Evolutionary conservation across 495 filamentous ascomycete genomes (phyloP), one percentile per base, ranked within the genome.

Genomic region (Trichoderma erinaceum): DNA sequence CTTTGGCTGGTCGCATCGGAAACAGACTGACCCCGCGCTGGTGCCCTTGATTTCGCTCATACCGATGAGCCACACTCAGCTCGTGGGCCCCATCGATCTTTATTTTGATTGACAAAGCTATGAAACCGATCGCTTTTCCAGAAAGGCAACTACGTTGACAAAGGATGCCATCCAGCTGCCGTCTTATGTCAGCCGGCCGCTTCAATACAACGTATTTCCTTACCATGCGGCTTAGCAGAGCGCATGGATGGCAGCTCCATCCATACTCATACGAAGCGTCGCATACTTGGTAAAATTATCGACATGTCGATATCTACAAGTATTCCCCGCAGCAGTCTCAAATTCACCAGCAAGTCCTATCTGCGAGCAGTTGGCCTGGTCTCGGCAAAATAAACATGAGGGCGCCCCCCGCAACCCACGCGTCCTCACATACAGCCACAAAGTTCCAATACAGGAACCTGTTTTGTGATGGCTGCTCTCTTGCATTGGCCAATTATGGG

Each of bases 401-500:
- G 10, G 13, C n/a, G 16, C 25, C 56, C 48, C 50, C 21, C 50
- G 23, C 56, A 61, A 29, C 15, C 56, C 56, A 61, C 56, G 56
- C 56, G 56, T 29, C 56, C 25, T 61, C 7, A 29, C 56, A 16
- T 16, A 6, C 56, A 61, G 48, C 48, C 48, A 52, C 48, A 52
- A 38, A 23, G 44, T 48, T 12, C 44, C 56, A 61, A 18, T 15
- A 16, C 56, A 61, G 16, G 35, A 61, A 1, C 25, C 8, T 32
- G 10, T 61, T 38, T 23, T 21, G 18, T 16, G 21, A 23, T 16
- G 56, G 25, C 56, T 29, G 12, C 25, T 27, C 13, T 32, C 56
- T 15, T 61, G 56, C 56, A 61, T 61, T 61, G 56, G 25, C 56
- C 56, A 61, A 61, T 61, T 12, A 23, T 25, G 25, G n/a, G 8